phyloP scores from a whole-genome alignment of 1,139 yeast species.

The Candida glucosophila region DNA sequence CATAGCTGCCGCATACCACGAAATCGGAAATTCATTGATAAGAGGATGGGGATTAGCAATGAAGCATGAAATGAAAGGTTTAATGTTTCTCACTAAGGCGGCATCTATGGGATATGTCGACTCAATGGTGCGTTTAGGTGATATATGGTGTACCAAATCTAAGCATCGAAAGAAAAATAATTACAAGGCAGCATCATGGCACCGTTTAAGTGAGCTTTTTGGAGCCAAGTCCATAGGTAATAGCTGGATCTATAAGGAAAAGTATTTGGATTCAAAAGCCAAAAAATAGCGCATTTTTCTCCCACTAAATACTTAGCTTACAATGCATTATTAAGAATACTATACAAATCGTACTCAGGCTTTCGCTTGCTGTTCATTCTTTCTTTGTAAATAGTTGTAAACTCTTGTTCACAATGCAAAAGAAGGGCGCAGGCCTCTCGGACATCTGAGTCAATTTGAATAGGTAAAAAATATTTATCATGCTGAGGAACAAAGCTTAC shows the following conservation, averaged over 20 bases:
- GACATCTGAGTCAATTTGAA: conserved; percentile 28
- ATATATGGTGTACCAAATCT: conserved; percentile 55
- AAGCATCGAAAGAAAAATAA: conserved; percentile 50
- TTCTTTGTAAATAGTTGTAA: conserved; percentile 13
- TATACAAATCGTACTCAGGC: not conserved
- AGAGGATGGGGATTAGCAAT: conserved; percentile 52
- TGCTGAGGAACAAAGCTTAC: conserved; percentile 10
- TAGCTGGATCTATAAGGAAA: conserved; percentile 72
- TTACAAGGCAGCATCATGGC: conserved; percentile 62
- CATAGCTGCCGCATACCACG: conserved; percentile 31
- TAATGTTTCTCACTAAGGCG: conserved; percentile 55
- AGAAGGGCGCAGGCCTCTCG: conserved; percentile 26
- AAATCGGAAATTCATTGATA: conserved; percentile 53
- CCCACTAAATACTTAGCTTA: too few relatives aligned
- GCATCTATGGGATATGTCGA: conserved; percentile 64
- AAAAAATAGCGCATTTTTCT: conserved; percentile 1
- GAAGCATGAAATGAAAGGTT: conserved; percentile 50
- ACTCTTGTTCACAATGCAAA: conserved; percentile 22
- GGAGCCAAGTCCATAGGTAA: conserved; percentile 64
- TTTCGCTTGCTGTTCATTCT: conserved; percentile 1
- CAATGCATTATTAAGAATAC: too few relatives aligned
- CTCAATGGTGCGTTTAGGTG: conserved; percentile 67
- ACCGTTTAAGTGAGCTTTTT: conserved; percentile 54
- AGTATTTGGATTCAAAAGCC: conserved; percentile 35
- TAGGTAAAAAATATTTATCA: conserved; percentile 26